phyloP scores from a whole-genome alignment of 2,329 filamentous ascomycete species.

The Penicillium palitans region DNA sequence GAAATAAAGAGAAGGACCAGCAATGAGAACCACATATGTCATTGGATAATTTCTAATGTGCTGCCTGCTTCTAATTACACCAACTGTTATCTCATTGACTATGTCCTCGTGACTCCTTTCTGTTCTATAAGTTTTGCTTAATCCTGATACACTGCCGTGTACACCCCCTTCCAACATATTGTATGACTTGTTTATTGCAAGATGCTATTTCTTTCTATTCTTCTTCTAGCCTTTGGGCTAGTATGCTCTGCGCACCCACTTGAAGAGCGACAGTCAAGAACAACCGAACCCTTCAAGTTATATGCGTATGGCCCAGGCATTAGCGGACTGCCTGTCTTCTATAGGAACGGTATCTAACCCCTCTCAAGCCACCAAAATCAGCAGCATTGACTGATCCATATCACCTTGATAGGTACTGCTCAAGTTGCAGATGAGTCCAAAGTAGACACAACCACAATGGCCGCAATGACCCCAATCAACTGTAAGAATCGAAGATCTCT shows the following conservation, averaged over 20 bases:
- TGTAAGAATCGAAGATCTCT: slow-evolving; percentile 8
- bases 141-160: neutral
- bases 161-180: neutral
- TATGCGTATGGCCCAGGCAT: slow-evolving; percentile 18
- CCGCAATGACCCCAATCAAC: slow-evolving; percentile 8
- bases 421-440: slow-evolving; percentile 9
- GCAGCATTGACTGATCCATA: neutral
- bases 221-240: slow-evolving; percentile 2
- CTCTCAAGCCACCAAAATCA: neutral
- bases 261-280: slow-evolving; percentile 2
- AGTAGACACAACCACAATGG: slow-evolving; percentile 1
- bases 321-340: slow-evolving; percentile 18
- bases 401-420: slow-evolving; percentile 7
- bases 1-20: neutral
- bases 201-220: neutral
- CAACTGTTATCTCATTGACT: neutral
- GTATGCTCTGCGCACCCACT: slow-evolving; percentile 11
- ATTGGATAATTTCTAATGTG: neutral
- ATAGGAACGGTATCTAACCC: slow-evolving; percentile 9
- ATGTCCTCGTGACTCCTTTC: neutral
- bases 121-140: slow-evolving; percentile 1
- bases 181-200: neutral
- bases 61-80: neutral
- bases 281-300: slow-evolving; percentile 7
- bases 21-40: neutral